Evolutionary conservation across 257 asterid genomes (phyloP), one percentile per base, ranked within the genome.

Genomic region (Ilex asprella): DNA sequence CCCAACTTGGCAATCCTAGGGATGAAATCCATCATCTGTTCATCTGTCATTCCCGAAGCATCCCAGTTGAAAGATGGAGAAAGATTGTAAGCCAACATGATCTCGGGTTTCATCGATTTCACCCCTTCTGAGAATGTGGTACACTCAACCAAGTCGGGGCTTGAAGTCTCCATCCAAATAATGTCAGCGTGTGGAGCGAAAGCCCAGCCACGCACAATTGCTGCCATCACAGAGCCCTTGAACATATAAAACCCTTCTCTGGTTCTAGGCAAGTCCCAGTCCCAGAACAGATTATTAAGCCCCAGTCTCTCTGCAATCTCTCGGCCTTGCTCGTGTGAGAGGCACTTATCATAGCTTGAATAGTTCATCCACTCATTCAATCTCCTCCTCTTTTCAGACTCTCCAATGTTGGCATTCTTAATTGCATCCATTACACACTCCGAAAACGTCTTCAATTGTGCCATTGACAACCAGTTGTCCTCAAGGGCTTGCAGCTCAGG

Each of bases 51-150:
- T 1, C 99, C 97, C 0, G 97, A 89, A 0, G 99, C 97, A 43
- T 87, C 97, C 97, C 99, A 93, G 62, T 93, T 89, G 86, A 89
- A 93, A 4, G 99, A 93, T 5, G 97, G 99, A 0, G 97, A 93
- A 15, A 93, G 71, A 58, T 89, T 93, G 84, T 89, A 93, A 60
- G 99, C 99, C 78, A 93, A 59, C 97, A 93, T 93, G 9, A 68
- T 81, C 67, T 89, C 88, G 2, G 94, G 97, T 39, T 68, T 76
- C 76, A 21, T 61, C 0, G 92, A 76, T 67, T 85, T 93, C 16
- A 93, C 86, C 2, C 97, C 97, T 0, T 70, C 75, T 0, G 99
- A 89, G 29, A 93, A 93, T 2, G 82, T 84, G 1, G 97, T 89
- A 89, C 99, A 93, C 66, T 93, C 97, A 0, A 68, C 81, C 68